Conservation (phyloP, 306 rosid genomes). For the Corylus heterophylla region DNA sequence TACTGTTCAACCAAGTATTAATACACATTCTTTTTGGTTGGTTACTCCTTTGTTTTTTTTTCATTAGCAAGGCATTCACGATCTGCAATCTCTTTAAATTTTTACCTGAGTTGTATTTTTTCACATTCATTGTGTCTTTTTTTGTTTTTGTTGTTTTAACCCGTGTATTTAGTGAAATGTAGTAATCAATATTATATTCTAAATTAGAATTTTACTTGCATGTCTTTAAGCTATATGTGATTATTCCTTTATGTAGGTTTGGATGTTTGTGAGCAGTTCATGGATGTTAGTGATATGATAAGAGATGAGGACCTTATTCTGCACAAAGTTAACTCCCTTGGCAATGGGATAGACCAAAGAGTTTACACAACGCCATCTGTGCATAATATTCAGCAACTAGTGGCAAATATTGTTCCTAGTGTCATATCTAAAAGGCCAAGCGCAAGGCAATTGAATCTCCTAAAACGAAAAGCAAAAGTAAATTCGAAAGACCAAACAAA, state of each 20-base stretch:
- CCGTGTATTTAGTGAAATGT: slow-evolving; percentile 9
- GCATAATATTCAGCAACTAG: slow-evolving; percentile 82
- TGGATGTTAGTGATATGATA: slow-evolving; percentile 96
- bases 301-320: slow-evolving; percentile 92
- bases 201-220: slow-evolving; percentile 13
- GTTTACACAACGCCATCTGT: slow-evolving; percentile 63
- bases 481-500: slow-evolving; percentile 85
- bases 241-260: slow-evolving; percentile 58
- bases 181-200: neutral
- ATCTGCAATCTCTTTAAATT: neutral
- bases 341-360: slow-evolving; percentile 65
- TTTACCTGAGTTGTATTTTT: neutral
- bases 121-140: neutral
- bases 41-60: neutral
- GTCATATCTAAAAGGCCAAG: slow-evolving; percentile 89
- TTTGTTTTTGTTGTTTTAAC: neutral
- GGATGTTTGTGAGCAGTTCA: slow-evolving; percentile 92
- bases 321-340: slow-evolving; percentile 54
- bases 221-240: slow-evolving; percentile 25
- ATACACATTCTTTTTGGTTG: neutral
- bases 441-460: slow-evolving; percentile 84
- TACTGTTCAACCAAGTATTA: neutral
- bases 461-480: slow-evolving; percentile 93
- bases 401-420: slow-evolving; percentile 88
- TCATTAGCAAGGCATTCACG: neutral